phyloP scores from a whole-genome alignment of 345 rosid species.

The Linum tenue region DNA sequence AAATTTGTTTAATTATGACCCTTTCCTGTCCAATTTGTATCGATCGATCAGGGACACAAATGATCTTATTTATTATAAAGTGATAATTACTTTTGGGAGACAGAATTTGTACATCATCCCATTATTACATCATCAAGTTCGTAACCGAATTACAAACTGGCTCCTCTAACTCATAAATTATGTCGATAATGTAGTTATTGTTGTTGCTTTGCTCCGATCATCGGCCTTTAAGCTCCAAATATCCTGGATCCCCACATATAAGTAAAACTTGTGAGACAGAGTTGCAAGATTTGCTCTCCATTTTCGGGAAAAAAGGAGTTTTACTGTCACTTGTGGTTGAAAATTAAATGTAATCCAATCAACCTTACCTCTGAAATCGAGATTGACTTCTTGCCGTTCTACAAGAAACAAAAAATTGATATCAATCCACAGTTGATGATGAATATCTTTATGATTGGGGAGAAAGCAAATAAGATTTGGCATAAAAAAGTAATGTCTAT shows the following conservation, averaged over 20 bases:
- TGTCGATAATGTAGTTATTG: too few relatives aligned
- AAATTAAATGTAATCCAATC: neutral
- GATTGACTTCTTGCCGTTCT: neutral
- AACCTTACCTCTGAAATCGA: neutral
- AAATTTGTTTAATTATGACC: too few relatives aligned
- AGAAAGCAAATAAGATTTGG: neutral
- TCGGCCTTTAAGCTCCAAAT: neutral
- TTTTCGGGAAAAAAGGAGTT: neutral
- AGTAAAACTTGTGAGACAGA: neutral
- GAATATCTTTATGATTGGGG: neutral
- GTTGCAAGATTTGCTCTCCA: neutral
- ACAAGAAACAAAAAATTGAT: neutral
- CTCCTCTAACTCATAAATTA: too few relatives aligned
- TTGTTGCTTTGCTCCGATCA: neutral
- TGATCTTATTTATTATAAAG: too few relatives aligned
- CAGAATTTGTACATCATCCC: too few relatives aligned
- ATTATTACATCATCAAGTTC: too few relatives aligned
- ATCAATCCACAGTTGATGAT: neutral
- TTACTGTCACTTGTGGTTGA: neutral
- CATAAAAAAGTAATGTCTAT: too few relatives aligned
- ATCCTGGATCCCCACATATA: neutral
- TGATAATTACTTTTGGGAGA: too few relatives aligned
- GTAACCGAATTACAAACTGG: too few relatives aligned
- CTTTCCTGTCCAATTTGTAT: too few relatives aligned
- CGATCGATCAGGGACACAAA: too few relatives aligned